Conservation (phyloP, 768 basidiomycete genomes). For the Phanerodontia chrysosporium region DNA sequence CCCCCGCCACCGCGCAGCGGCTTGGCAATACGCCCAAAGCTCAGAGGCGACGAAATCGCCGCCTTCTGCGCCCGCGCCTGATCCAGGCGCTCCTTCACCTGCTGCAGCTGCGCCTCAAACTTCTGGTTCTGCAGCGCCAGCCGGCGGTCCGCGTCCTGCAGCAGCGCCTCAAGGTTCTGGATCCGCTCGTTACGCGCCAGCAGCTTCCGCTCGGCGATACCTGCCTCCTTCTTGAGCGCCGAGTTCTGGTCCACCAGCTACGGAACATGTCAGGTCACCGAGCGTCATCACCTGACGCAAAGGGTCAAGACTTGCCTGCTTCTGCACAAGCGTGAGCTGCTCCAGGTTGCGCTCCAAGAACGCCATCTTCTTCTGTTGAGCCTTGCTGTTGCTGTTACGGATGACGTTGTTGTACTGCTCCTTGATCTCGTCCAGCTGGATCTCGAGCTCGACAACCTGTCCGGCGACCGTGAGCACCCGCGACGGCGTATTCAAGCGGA, state of each 20-base stretch:
- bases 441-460: slow-evolving; percentile 97
- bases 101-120: slow-evolving; percentile 89
- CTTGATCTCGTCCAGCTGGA: slow-evolving; percentile 96
- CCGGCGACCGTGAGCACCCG: slow-evolving; percentile 12
- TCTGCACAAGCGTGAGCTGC: slow-evolving; percentile 92
- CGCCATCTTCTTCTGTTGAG: slow-evolving; percentile 99
- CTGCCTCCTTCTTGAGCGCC: slow-evolving; percentile 93
- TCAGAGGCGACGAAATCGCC: slow-evolving; percentile 63
- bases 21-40: slow-evolving; percentile 94
- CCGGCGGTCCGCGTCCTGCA: slow-evolving; percentile 92
- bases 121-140: slow-evolving; percentile 92
- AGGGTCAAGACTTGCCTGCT: slow-evolving; percentile 60
- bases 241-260: slow-evolving; percentile 99
- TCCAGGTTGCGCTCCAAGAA: slow-evolving; percentile 97
- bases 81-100: slow-evolving; percentile 87
- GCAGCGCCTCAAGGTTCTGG: slow-evolving; percentile 87
- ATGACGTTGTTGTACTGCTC: slow-evolving; percentile 99
- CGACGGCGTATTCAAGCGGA: neutral
- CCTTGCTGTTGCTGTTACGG: slow-evolving; percentile 96
- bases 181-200: slow-evolving; percentile 97
- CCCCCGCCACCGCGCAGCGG: slow-evolving; percentile 88
- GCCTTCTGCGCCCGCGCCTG: slow-evolving; percentile 86
- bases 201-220: slow-evolving; percentile 93
- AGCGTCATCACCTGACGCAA: slow-evolving; percentile 2
- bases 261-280: slow-evolving; percentile 14